A percentile compares a stretch with the other conserved stretches of the same genome.
Evolutionary conservation across 73 alveolate species (phyloP).

Genomic region (Stentor roeselii): DNA sequence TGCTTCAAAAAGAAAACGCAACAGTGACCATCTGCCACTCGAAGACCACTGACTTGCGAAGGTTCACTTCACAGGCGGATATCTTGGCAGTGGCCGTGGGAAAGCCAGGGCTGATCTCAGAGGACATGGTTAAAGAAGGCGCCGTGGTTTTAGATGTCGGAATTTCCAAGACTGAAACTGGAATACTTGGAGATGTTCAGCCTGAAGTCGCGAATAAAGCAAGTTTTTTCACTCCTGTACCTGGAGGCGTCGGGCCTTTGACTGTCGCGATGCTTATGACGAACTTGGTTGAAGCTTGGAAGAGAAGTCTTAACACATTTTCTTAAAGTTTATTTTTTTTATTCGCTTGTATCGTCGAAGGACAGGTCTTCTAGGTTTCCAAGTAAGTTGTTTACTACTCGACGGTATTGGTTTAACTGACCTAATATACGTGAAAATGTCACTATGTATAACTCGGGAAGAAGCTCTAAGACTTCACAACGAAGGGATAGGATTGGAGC

Average conservation of each 20-base stretch:
- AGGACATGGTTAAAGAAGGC: conserved; percentile 68
- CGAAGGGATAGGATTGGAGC: too few relatives aligned
- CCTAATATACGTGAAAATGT: too few relatives aligned
- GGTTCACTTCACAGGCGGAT: conserved; percentile 51
- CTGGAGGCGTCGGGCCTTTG: conserved; percentile 94
- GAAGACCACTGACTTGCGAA: conserved; percentile 53
- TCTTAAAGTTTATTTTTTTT: too few relatives aligned
- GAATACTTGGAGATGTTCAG: conserved; percentile 47
- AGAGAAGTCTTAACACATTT: too few relatives aligned
- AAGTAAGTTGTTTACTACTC: too few relatives aligned
- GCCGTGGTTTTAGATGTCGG: conserved; percentile 74
- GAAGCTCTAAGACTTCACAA: too few relatives aligned
- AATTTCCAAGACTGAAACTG: conserved; percentile 33
- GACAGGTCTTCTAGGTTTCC: too few relatives aligned
- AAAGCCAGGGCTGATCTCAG: conserved; percentile 56
- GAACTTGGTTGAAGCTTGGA: conserved; percentile 48
- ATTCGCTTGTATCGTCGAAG: too few relatives aligned
- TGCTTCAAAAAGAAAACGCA: conserved; percentile 56
- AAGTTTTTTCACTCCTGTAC: conserved; percentile 75
- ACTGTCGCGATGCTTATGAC: conserved; percentile 80
- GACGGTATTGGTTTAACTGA: too few relatives aligned
- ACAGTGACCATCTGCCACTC: conserved; percentile 75
- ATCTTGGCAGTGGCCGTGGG: conserved; percentile 72
- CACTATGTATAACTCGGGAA: too few relatives aligned
- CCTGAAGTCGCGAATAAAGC: conserved; percentile 27